A percentile compares a stretch with the other conserved stretches of the same genome.
These are phyloP conservation scores for Narthecium ossifragum DNA, from an alignment of 106 monocot genomes.

Conservation along the genomic window DNA sequence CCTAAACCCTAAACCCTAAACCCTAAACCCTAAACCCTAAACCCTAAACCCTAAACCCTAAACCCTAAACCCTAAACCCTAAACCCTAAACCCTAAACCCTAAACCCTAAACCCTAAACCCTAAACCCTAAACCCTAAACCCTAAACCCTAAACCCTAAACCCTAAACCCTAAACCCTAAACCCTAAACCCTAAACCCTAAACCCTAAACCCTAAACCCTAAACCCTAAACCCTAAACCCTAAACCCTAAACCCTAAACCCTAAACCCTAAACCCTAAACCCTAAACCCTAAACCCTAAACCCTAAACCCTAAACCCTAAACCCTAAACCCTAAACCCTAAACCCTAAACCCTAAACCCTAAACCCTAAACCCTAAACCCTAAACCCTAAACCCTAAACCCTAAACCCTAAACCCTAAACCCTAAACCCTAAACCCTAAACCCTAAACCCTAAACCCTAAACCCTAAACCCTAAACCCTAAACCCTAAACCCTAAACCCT, in stretches of 20 bases:
- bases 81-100: conserved; percentile 13
- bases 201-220: neutral
- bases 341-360: conserved; percentile 16
- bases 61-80: conserved; percentile 14
- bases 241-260: neutral
- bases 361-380: conserved; percentile 13
- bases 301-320: conserved; percentile 6
- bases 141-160: conserved; percentile 5
- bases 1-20: conserved; percentile 18
- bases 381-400: conserved; percentile 18
- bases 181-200: conserved; percentile 4
- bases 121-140: conserved; percentile 6
- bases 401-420: conserved; percentile 17
- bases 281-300: conserved; percentile 8
- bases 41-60: conserved; percentile 16
- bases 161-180: conserved; percentile 8
- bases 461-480: conserved; percentile 15
- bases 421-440: conserved; percentile 15
- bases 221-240: conserved; percentile 1
- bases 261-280: conserved; percentile 4
- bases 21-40: conserved; percentile 16
- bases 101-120: conserved; percentile 6
- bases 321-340: conserved; percentile 2
- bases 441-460: conserved; percentile 16
- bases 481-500: conserved; percentile 14